Conservation (phyloP, 2,329 filamentous ascomycete species). For the Tolypocladium tropicale region DNA sequence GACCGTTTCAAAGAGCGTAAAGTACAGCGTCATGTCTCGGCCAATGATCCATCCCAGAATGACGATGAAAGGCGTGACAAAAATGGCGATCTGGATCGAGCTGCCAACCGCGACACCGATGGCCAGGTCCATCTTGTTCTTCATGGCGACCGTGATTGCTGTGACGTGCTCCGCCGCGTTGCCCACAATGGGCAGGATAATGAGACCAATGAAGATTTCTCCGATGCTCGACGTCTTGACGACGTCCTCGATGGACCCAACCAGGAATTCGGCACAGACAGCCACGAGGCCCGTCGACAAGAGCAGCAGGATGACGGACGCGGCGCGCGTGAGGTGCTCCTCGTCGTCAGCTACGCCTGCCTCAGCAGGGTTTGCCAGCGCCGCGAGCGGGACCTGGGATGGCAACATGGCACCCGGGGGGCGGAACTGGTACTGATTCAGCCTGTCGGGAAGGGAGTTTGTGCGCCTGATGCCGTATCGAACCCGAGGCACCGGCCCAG, state of each 20-base stretch:
- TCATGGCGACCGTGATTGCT: conserved; percentile 58
- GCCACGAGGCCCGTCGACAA: conserved; percentile 56
- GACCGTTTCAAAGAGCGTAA: conserved; percentile 81
- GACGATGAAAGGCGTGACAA: conserved; percentile 60
- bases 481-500: conserved; percentile 43
- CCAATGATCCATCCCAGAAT: conserved; percentile 61
- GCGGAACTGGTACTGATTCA: conserved; percentile 35
- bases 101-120: conserved; percentile 63
- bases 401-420: conserved; percentile 41
- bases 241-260: conserved; percentile 55
- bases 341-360: conserved; percentile 26
- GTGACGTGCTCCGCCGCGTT: conserved; percentile 67
- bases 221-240: conserved; percentile 44
- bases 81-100: conserved; percentile 63
- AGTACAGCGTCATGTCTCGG: conserved; percentile 69
- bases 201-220: conserved; percentile 61
- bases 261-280: conserved; percentile 60
- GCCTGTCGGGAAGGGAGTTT: conserved; percentile 61
- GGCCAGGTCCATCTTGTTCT: conserved; percentile 68
- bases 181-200: conserved; percentile 62
- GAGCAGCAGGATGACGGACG: conserved; percentile 52
- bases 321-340: conserved; percentile 40
- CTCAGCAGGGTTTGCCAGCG: conserved; percentile 20
- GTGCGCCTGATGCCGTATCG: conserved; percentile 60
- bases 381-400: conserved; percentile 30